Base-by-base conservation (phyloP, 2,329 filamentous ascomycete species). In the Aspergillus carbonarius region DNA sequence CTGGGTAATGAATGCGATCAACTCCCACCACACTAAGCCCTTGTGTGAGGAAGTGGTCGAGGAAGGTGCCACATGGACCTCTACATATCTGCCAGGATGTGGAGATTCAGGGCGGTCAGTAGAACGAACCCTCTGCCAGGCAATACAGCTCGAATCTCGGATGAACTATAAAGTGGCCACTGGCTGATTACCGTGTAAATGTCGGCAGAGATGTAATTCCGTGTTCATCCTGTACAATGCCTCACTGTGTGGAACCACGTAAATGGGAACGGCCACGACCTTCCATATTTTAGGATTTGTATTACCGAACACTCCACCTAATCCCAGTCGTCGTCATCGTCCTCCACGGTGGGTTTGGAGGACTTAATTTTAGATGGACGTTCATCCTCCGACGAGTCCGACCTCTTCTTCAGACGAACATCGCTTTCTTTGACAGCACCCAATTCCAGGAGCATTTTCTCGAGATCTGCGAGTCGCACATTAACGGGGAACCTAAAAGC, bases 371-470 rank as follows among this genome's bases (percentile, higher is more conserved):
- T 82, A 67, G 81, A 80, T 67, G 83, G 81, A 53, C 79, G 79
- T 69, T 82, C 82, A 64, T 79, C 76, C 46, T 83, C 72, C 46
- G 80, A 80, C 65, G 86, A 83, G 67, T 88, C 83, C 65, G 85
- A 82, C 37, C 66, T 59, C 64, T 77, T 67, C 77, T 87, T 80
- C 35, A 97, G 81, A 55, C 95, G 87, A 76, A 91, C 84, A 72
- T 99, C 95, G 58, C 87, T 88, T 51, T 88, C 82, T 54, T 87
- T 85, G 15, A 98, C 80, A 1, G 92, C 93, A 3, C 92, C 92
- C 37, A 96, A 81, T 49, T 92, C 89, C 2, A 97, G 84, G 37
- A 99, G 79, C 40, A 98, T 73, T 65, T 88, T 85, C 72, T 98
- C 92, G 60, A 98, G 78, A 71, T 96, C 88, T 76, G 65, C 55